A percentile compares a stretch with the other conserved stretches of the same genome.
Evolutionary conservation across 257 asterid genomes (phyloP).

Genomic region (Plantago ovata): DNA sequence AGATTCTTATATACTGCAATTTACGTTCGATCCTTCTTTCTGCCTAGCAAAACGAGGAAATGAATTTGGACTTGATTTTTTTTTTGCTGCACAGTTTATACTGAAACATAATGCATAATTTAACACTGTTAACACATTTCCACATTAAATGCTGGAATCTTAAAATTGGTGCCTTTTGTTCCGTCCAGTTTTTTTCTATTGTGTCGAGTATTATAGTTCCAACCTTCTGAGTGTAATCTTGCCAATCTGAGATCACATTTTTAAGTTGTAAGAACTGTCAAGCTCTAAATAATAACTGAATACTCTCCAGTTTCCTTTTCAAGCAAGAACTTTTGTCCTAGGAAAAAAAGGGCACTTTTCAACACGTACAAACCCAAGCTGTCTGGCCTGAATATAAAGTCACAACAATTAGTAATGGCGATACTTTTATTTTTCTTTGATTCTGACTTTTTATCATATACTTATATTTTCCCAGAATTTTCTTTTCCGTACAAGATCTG

Average conservation of each 20-base stretch:
- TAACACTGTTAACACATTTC: not conserved
- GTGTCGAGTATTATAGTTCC: not conserved
- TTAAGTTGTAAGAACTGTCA: not conserved
- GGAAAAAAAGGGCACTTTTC: not conserved
- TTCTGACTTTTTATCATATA: not conserved
- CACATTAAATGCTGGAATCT: not conserved
- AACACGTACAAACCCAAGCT: conserved; percentile 3
- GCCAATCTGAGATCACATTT: not conserved
- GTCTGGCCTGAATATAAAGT: conserved; percentile 8
- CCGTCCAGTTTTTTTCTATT: not conserved
- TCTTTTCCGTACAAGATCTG: not conserved
- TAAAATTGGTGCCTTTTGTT: not conserved
- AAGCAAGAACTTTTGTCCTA: not conserved
- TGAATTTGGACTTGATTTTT: not conserved
- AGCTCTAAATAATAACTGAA: not conserved
- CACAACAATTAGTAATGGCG: not conserved
- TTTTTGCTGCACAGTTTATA: not conserved
- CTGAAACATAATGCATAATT: not conserved
- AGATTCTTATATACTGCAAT: not conserved
- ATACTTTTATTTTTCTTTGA: conserved; percentile 4
- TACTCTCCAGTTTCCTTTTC: not conserved
- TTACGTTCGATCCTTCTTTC: not conserved
- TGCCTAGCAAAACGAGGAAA: not conserved
- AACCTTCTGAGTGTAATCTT: not conserved
- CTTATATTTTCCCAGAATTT: too few species aligned